phyloP scores from a whole-genome alignment of 2,329 filamentous ascomycete genomes.

The Aspergillus oerlinghausenensis region DNA sequence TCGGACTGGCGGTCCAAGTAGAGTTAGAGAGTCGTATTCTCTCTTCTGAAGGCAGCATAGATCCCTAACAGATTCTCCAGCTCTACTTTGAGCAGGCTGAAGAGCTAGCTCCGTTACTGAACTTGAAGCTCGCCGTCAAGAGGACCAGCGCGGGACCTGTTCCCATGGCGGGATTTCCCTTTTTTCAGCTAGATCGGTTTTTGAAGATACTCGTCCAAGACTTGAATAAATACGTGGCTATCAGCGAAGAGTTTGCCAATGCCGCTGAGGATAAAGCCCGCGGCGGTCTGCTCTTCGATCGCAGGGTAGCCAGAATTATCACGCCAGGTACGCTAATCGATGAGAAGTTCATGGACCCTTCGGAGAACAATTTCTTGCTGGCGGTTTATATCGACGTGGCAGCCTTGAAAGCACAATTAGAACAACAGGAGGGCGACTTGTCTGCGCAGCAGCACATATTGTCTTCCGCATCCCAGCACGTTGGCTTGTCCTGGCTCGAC shows the following conservation, averaged over 20 bases:
- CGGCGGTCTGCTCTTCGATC: constrained; percentile 77
- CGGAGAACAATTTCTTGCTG: constrained; percentile 87
- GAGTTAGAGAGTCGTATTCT: not conserved
- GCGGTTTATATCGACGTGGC: constrained; percentile 60
- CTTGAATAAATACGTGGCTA: constrained; percentile 81
- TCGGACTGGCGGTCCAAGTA: not conserved
- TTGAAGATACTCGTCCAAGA: constrained; percentile 92
- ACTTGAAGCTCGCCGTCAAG: constrained; percentile 78
- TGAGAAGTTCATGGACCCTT: constrained; percentile 94
- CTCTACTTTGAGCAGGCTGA: constrained; percentile 95
- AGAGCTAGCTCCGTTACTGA: constrained; percentile 77
- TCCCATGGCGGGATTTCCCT: constrained; percentile 92
- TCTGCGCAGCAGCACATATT: constrained; percentile 25
- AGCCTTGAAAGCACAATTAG: constrained; percentile 16
- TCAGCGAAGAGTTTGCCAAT: constrained; percentile 88
- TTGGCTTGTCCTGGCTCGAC: constrained; percentile 91
- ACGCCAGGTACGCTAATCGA: constrained; percentile 95
- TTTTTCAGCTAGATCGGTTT: constrained; percentile 86
- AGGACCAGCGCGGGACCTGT: constrained; percentile 75
- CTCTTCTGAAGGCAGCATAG: not conserved
- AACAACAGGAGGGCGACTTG: constrained; percentile 13
- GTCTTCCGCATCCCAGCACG: constrained; percentile 36
- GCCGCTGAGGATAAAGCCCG: constrained; percentile 65
- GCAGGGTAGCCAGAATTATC: constrained; percentile 78
- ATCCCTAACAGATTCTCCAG: constrained; percentile 26